Percentiles rank a stretch among this genome's conserved stretches.
These are phyloP conservation scores for Puccinia horiana DNA, from an alignment of 1,284 basidiomycete species.

Conservation along the genomic window DNA sequence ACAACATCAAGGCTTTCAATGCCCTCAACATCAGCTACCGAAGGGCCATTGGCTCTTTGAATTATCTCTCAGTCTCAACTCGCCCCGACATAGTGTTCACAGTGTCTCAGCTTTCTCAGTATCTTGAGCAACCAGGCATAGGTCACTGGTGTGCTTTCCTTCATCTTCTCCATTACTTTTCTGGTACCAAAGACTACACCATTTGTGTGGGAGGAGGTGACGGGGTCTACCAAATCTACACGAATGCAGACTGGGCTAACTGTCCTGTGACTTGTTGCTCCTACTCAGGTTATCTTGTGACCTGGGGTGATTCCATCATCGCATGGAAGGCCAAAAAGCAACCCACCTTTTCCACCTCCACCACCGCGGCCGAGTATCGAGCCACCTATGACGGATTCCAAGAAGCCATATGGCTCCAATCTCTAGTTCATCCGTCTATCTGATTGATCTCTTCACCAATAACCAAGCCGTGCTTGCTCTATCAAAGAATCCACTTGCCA, in stretches of 20 bases:
- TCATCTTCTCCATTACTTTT: not conserved
- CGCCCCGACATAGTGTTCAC: not conserved
- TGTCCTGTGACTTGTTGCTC: not conserved
- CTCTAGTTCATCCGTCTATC: not conserved
- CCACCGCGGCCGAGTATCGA: slow-evolving; percentile 21
- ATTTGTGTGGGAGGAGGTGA: not conserved
- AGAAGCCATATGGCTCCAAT: not conserved
- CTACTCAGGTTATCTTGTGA: not conserved
- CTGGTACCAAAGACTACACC: not conserved
- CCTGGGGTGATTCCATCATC: not conserved
- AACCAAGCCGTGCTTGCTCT: slow-evolving; percentile 4
- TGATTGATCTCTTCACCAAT: not conserved
- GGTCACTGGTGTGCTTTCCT: not conserved
- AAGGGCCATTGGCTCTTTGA: not conserved
- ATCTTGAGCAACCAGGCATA: not conserved
- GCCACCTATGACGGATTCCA: not conserved
- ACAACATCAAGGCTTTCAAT: not conserved
- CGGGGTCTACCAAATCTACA: not conserved
- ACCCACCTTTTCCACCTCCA: not conserved
- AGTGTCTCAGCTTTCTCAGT: not conserved
- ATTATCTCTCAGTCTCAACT: not conserved
- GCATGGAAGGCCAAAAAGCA: slow-evolving; percentile 15
- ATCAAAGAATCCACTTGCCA: not conserved
- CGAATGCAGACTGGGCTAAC: not conserved
- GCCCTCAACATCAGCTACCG: not conserved